Base-by-base conservation (phyloP, 1,284 basidiomycete genomes). In the Trichosporon sp. region DNA sequence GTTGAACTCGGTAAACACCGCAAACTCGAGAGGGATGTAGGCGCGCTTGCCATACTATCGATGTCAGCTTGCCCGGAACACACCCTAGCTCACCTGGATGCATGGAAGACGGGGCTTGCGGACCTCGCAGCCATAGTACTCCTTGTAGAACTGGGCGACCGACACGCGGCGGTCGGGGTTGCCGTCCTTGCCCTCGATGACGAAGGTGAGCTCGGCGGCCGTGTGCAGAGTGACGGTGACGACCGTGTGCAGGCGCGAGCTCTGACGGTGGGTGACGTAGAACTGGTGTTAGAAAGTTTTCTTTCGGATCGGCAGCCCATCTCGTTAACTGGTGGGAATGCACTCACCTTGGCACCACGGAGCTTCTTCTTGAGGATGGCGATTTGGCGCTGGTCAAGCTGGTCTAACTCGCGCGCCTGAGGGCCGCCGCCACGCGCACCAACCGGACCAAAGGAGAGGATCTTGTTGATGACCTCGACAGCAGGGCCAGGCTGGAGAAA, bases 121-220 rank as follows among this genome's bases (percentile, higher is more conserved):
- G 6, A 82, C 76, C 3, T 56, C 69, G 0, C 61, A 67, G 0
- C 63, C 67, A 74, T 84, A 80, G 35, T 73, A 77, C 66, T 78
- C 70, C 66, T 75, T 68, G 72, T 78, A 85, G 78, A 84, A 85
- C n/a, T 80, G 73, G 6, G 77, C 75, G 56, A 85, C 75, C 10
- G 75, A 77, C 46, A 80, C 70, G 38, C 65, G 76, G 38, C 70
- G 65, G 26, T 76, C 76, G 1, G 70, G 64, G 3, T 71, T 46
- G 16, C 79, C 81, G 56, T 81, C 78, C 51, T 74, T 75, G 31
- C 76, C 76, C 46, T 78, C 71, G 43, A 82, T 70, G 14, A 65
- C 69, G 74, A 83, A 83, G 26, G 66, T 75, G 67, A 84, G 77
- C 19, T 76, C 73, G 5, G 75, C 68, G 2, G 81, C 80, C 0